phyloP scores from a whole-genome alignment of 2,329 filamentous ascomycete species.

The Metarhizium humberi region DNA sequence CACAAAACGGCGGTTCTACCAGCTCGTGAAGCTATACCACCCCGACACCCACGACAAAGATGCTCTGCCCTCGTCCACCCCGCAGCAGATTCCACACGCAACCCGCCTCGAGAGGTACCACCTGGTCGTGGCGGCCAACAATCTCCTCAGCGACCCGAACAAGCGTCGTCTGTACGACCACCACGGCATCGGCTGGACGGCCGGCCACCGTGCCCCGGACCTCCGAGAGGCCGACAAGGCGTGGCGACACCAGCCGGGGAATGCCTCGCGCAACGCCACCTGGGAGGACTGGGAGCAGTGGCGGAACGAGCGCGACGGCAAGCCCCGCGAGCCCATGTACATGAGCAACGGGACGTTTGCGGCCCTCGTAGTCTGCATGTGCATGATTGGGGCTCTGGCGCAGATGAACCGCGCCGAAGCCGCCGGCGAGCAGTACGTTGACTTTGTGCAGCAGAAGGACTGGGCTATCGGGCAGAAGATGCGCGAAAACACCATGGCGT shows the following conservation, averaged over 20 bases:
- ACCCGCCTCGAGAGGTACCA: constrained; percentile 81
- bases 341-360: constrained; percentile 75
- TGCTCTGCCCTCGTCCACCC: constrained; percentile 1
- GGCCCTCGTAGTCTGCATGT: constrained; percentile 56
- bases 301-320: constrained; percentile 46
- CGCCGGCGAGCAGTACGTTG: constrained; percentile 52
- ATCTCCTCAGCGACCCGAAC: constrained; percentile 71
- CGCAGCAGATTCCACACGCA: constrained; percentile 33
- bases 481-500: constrained; percentile 41
- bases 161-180: constrained; percentile 76
- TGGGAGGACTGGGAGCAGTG: constrained; percentile 97
- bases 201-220: constrained; percentile 35
- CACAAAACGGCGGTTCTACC: constrained; percentile 75
- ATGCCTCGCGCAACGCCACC: constrained; percentile 64
- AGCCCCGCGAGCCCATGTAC: constrained; percentile 43
- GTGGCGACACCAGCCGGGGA: constrained; percentile 41
- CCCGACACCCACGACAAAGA: constrained; percentile 55
- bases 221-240: constrained; percentile 31
- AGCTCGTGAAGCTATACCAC: constrained; percentile 93
- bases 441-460: constrained; percentile 57
- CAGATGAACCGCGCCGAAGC: constrained; percentile 63
- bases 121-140: constrained; percentile 77
- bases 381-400: constrained; percentile 59
- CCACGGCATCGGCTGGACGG: constrained; percentile 72
- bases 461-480: constrained; percentile 54